phyloP scores from a whole-genome alignment of 192 early-diverging fungal genomes.

The Mortierella alpina region DNA sequence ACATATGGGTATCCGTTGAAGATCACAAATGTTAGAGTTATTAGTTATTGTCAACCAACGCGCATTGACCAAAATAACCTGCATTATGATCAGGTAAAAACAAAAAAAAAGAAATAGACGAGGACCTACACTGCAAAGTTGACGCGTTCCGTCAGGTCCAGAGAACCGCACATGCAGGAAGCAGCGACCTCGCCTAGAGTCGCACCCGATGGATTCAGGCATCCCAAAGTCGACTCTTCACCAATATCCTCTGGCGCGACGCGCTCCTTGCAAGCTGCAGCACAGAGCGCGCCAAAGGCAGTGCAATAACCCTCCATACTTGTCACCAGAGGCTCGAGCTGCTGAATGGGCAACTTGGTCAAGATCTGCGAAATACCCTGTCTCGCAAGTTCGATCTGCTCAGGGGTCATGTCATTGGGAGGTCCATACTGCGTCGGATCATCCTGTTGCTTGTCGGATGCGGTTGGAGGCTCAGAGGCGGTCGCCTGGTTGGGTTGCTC shows the following conservation, averaged over 20 bases:
- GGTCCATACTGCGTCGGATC: not conserved
- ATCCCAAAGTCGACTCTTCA: not conserved
- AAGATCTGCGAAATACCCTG: conserved; percentile 2
- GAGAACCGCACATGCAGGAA: conserved; percentile 12
- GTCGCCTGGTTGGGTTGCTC: not conserved
- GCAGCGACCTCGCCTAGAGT: not conserved
- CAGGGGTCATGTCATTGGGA: not conserved
- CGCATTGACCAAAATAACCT: not conserved
- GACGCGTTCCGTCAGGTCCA: conserved; percentile 27
- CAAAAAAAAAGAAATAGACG: not conserved
- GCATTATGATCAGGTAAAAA: not conserved
- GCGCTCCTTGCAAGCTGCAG: conserved; percentile 12
- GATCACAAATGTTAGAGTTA: not conserved
- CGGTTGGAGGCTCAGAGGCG: not conserved
- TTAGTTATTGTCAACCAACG: too few species aligned
- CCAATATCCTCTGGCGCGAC: not conserved
- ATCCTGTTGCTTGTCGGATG: not conserved
- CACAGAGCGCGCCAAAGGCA: conserved; percentile 18
- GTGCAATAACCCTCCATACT: conserved; percentile 30
- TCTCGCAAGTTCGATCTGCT: conserved; percentile 1
- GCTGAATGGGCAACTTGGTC: conserved; percentile 12
- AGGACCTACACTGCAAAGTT: conserved; percentile 32
- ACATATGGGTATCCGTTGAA: not conserved
- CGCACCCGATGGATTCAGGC: not conserved
- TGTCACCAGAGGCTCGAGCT: conserved; percentile 20